A percentile compares a stretch with the other conserved stretches of the same genome.
phyloP scores from a whole-genome alignment of 306 rosid species.

The Erythrophleum fordii region DNA sequence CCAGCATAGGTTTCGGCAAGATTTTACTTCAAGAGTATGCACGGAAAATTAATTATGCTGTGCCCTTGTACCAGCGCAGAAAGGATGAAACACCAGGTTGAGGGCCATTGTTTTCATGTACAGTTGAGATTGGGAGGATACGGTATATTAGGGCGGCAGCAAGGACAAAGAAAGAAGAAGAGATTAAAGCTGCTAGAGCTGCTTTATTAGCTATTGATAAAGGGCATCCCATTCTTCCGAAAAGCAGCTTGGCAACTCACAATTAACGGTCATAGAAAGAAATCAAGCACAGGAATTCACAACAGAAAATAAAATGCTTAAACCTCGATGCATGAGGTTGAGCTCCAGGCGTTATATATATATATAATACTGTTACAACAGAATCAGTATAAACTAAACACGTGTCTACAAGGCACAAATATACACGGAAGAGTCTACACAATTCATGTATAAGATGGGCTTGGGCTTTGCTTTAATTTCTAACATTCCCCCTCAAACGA shows the following conservation, averaged over 20 bases:
- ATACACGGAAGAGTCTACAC: no score
- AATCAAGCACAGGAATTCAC: no score
- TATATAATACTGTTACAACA: no score
- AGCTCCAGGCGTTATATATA: no score
- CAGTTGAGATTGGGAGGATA: slow-evolving; percentile 77
- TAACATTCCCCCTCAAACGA: no score
- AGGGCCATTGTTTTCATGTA: slow-evolving; percentile 59
- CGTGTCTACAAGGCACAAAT: no score
- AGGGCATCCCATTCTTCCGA: slow-evolving; percentile 50
- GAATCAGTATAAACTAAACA: no score
- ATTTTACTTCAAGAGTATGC: slow-evolving; percentile 92
- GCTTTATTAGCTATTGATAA: slow-evolving; percentile 78
- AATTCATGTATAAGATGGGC: no score
- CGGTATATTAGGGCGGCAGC: slow-evolving; percentile 82
- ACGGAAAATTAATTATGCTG: slow-evolving; percentile 91
- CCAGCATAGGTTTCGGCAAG: slow-evolving; percentile 71
- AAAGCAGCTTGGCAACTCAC: slow-evolving; percentile 45
- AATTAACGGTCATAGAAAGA: slow-evolving; percentile 72
- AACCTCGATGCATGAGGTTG: no score
- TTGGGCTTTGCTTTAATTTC: no score
- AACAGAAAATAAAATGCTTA: no score
- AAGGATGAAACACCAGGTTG: slow-evolving; percentile 63
- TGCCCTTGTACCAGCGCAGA: slow-evolving; percentile 70
- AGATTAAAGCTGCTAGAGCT: slow-evolving; percentile 93
- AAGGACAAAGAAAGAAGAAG: slow-evolving; percentile 88